Evolutionary conservation across 257 asterid genomes (phyloP), one percentile per base, ranked within the genome.

Genomic region (Petrea volubilis): DNA sequence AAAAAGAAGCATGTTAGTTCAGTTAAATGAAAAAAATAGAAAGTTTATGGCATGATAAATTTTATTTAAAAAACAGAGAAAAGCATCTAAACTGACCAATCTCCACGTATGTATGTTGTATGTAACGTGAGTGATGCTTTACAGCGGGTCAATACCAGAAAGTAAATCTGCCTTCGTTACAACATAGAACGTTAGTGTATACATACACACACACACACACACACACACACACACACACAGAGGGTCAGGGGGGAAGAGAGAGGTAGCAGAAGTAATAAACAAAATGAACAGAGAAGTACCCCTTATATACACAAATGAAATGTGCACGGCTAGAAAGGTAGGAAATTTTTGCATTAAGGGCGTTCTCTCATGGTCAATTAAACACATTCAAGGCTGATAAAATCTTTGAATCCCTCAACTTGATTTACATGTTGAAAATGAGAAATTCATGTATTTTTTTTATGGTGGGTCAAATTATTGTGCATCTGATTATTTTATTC

Each of bases 91-190:
- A 53, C 92, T 68, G 65, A 82, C 90, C 87, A 87, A 86, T 90
- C 93, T 77, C 76, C 56, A 41, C 31, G 14, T 14, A 50, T 67
- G 73, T 68, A 71, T 51, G 53, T 59, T 56, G 53, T 66, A 47
- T 66, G 65, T 64, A 64, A 76, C 87, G 74, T 79, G 79, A 80
- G 69, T 51, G 64, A 73, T 36, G 74, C 78, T 53, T 55, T 68
- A 60, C 78, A 67, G 56, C 46, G 71, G 70, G 87, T 86, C 91
- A 88, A 85, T 87, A 92, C 90, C 89, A 80, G 90, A 86, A 79
- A 82, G 77, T 74, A 72, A 80, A 86, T 72, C 88, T 76, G 74
- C 77, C 87, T 44, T 70, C 78, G 82, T 82, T 78, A 67, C 47
- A 74, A 71, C 71, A 61, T 76, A n/a, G n/a, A n/a, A n/a, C n/a